Percentiles rank a stretch among this genome's conserved stretches.
Conservation (phyloP, 805 yeast species). For the Candida caryicola region DNA sequence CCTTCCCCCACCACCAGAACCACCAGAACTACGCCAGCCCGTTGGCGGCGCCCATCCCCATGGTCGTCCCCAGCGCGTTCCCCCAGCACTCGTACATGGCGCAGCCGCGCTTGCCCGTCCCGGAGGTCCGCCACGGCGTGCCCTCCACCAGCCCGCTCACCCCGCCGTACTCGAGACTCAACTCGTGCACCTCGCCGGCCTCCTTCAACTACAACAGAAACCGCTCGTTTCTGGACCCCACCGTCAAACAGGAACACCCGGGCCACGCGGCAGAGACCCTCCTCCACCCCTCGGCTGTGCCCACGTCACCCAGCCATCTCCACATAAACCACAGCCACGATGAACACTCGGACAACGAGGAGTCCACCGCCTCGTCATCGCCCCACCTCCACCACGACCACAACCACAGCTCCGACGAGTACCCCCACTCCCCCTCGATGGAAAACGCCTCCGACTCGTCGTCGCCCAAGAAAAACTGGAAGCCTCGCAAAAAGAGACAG, state of each 20-base stretch:
- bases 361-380: constrained; percentile 1
- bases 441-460: constrained; percentile 3
- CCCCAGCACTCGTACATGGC: constrained; percentile 2
- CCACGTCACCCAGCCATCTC: constrained; percentile 1
- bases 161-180: constrained; percentile 13
- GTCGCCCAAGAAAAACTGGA: constrained; percentile 22
- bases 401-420: constrained; percentile 2
- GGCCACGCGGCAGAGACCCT: constrained; percentile 8
- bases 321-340: background rate
- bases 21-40: background rate
- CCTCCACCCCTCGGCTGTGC: background rate
- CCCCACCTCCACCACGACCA: too few relatives aligned
- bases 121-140: constrained; percentile 1
- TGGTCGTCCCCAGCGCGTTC: background rate
- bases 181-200: constrained; percentile 1
- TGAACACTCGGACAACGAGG: background rate
- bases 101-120: background rate
- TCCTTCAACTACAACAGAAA: constrained; percentile 6
- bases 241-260: constrained; percentile 1
- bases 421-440: background rate
- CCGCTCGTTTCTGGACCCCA: constrained; percentile 17
- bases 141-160: constrained; percentile 13
- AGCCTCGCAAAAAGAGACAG: constrained; percentile 63
- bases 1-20: background rate
- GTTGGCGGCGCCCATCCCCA: background rate